Percentiles rank a stretch among this genome's conserved stretches.
Conservation (phyloP, 2,329 filamentous ascomycete genomes). For the Orbilia ellipsospora region DNA sequence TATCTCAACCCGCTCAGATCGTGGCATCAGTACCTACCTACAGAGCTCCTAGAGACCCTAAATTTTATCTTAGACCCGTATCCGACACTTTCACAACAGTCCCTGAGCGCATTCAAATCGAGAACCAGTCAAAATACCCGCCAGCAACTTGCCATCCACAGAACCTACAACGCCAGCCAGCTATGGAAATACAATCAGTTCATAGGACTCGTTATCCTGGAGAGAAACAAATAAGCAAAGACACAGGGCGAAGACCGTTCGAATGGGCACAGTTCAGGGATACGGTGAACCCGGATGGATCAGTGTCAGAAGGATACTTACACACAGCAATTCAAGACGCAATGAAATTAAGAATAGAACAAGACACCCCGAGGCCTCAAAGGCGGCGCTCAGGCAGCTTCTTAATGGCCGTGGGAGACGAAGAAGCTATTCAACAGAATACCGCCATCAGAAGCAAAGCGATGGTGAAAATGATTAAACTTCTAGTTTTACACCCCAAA, state of each 20-base stretch:
- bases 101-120: background rate
- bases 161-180: background rate
- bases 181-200: background rate
- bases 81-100: slow-evolving; percentile 26
- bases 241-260: slow-evolving; percentile 10
- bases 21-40: background rate
- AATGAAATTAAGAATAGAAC: background rate
- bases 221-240: slow-evolving; percentile 11
- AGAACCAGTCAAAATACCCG: slow-evolving; percentile 17
- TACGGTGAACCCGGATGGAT: background rate
- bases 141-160: slow-evolving; percentile 19
- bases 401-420: background rate
- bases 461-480: slow-evolving; percentile 18
- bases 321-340: background rate
- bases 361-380: slow-evolving; percentile 1
- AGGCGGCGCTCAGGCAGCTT: background rate
- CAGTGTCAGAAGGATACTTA: too few relatives aligned
- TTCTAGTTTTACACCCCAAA: background rate
- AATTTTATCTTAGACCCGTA: background rate
- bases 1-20: background rate
- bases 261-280: slow-evolving; percentile 2
- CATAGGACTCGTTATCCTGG: slow-evolving; percentile 4
- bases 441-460: background rate
- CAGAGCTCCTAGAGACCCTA: background rate
- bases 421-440: slow-evolving; percentile 4